Percentiles rank a stretch among this genome's conserved stretches.
Conservation (phyloP, 306 rosid species). For the Mucuna pruriens region DNA sequence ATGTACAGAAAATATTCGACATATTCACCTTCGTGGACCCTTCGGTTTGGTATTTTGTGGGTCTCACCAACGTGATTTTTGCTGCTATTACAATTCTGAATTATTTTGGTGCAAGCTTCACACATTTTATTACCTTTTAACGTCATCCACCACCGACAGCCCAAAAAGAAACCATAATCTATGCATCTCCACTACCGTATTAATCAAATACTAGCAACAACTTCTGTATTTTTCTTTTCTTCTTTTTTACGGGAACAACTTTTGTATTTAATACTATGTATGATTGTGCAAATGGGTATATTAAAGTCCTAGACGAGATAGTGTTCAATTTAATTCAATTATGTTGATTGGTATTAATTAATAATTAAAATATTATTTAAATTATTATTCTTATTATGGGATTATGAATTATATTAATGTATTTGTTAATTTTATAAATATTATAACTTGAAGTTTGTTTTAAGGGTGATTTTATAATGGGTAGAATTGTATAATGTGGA, state of each 20-base stretch:
- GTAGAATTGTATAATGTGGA: no score
- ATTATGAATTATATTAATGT: no score
- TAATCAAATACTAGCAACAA: not conserved
- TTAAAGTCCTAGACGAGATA: not conserved
- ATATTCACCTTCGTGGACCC: conserved; percentile 10
- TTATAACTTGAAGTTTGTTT: no score
- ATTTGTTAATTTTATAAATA: no score
- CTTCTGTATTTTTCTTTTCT: not conserved
- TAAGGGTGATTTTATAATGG: no score
- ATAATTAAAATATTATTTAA: no score
- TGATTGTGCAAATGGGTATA: not conserved
- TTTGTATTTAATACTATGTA: not conserved
- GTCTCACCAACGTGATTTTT: conserved; percentile 5
- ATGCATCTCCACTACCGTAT: not conserved
- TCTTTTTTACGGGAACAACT: not conserved
- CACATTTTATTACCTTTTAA: no score
- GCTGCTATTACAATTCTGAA: not conserved
- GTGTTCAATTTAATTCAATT: no score
- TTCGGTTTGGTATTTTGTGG: not conserved
- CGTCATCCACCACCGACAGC: not conserved
- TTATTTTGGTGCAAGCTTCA: not conserved
- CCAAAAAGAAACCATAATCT: not conserved
- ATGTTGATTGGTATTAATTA: no score
- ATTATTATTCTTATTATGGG: no score
- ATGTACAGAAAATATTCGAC: not conserved